Evolutionary conservation across 371 early-diverging fungal species (phyloP).

Genomic region (Gilbertella persicaria): DNA sequence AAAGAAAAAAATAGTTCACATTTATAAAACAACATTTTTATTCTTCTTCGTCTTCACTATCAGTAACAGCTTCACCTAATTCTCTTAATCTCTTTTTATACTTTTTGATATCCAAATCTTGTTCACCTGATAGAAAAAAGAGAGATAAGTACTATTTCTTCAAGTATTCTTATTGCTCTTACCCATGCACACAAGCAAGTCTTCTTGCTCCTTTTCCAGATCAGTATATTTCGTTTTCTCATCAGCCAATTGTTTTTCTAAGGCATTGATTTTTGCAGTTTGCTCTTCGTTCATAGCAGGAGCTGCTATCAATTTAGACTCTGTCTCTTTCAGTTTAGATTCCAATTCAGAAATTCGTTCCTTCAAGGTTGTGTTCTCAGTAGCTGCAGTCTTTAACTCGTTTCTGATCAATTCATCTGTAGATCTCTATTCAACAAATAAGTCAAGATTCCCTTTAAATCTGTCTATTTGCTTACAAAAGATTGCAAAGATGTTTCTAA

Average conservation of each 20-base stretch:
- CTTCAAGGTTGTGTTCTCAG: constrained; percentile 8
- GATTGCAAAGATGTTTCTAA: constrained; percentile 23
- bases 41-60: constrained; percentile 63
- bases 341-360: constrained; percentile 10
- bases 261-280: constrained; percentile 9
- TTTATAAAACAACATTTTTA: too few species aligned
- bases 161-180: constrained; percentile 18
- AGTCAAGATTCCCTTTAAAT: too few species aligned
- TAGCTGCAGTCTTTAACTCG: constrained; percentile 3
- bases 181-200: constrained; percentile 85
- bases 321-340: constrained; percentile 2
- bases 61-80: constrained; percentile 59
- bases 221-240: constrained; percentile 41
- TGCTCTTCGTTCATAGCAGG: constrained; percentile 4
- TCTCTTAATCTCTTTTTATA: constrained; percentile 64
- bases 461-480: constrained; percentile 20
- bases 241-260: constrained; percentile 41
- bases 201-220: constrained; percentile 88
- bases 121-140: constrained; percentile 53
- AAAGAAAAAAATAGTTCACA: too few species aligned
- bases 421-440: constrained; percentile 4
- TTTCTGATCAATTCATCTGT: constrained; percentile 7
- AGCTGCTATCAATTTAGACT: constrained; percentile 1
- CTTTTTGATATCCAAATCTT: constrained; percentile 68
- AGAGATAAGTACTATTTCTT: neutral